Conservation (phyloP, 441 rosid genomes). For the Populus hybrid region DNA sequence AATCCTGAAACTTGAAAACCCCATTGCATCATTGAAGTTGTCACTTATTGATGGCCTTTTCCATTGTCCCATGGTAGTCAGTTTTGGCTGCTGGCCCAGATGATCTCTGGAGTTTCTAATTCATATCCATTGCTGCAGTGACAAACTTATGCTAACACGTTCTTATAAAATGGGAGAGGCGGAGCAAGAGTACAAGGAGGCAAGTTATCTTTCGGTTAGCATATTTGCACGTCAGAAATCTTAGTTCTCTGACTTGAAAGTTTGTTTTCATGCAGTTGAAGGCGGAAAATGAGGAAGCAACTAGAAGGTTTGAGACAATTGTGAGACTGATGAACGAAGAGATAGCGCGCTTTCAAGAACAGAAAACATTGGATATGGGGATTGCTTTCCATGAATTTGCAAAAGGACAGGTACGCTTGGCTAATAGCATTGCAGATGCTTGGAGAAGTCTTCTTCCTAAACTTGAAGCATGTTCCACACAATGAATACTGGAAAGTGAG, state of each 20-base stretch:
- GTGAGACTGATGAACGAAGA: conserved; percentile 82
- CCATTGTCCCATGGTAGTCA: background rate
- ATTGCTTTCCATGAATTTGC: conserved; percentile 93
- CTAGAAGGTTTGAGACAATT: conserved; percentile 66
- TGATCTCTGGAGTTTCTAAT: background rate
- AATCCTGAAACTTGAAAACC: background rate
- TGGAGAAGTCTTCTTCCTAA: conserved; percentile 98
- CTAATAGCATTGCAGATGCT: conserved; percentile 78
- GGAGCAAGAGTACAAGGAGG: conserved; percentile 85
- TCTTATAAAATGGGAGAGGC: conserved; percentile 92
- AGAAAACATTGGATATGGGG: conserved; percentile 86
- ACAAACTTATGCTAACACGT: conserved; percentile 86
- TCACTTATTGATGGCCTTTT: background rate
- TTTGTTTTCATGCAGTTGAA: conserved; percentile 58
- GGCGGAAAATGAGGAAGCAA: conserved; percentile 79
- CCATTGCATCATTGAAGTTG: background rate
- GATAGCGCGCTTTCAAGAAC: conserved; percentile 87
- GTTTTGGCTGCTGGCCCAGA: background rate
- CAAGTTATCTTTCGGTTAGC: conserved; percentile 21
- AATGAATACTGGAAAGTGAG: conserved; percentile 18
- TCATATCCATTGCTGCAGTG: conserved; percentile 42
- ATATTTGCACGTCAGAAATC: background rate
- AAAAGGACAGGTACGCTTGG: conserved; percentile 88
- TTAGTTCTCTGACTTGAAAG: conserved; percentile 5
- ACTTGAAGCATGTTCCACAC: conserved; percentile 70